Percentiles rank a stretch among this genome's conserved stretches.
phyloP scores from a whole-genome alignment of 169 alveolate genomes.

The Plasmodium fragile region DNA sequence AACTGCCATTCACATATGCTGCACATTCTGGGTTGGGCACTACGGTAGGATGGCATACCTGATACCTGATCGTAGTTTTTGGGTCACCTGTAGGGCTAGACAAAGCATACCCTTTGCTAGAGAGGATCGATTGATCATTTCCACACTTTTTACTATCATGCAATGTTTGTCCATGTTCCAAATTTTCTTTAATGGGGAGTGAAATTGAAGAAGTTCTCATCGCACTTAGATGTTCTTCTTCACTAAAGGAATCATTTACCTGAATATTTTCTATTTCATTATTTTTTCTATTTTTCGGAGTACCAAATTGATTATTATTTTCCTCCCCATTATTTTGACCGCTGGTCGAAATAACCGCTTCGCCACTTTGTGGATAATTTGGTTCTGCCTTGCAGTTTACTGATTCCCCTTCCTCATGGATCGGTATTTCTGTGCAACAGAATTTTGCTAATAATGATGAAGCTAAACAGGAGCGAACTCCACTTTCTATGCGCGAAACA shows the following conservation, averaged over 20 bases:
- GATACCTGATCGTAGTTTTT: background rate
- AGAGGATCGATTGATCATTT: background rate
- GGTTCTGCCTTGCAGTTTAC: background rate
- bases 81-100: background rate
- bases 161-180: background rate
- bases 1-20: background rate
- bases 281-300: background rate
- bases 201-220: background rate
- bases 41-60: background rate
- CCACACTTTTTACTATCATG: background rate
- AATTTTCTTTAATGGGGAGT: background rate
- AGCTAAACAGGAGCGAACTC: background rate
- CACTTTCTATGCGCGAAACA: background rate
- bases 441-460: conserved; percentile 15
- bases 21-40: background rate
- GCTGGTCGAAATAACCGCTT: background rate
- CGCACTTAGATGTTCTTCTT: background rate
- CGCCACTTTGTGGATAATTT: background rate
- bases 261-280: background rate
- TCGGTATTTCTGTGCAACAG: background rate
- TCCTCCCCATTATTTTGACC: background rate
- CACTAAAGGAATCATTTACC: background rate
- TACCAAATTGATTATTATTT: background rate
- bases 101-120: background rate
- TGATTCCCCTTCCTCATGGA: background rate